A percentile compares a stretch with the other conserved stretches of the same genome.
Evolutionary conservation across 495 filamentous ascomycete species (phyloP).

Genomic region (Neurospora sp.): DNA sequence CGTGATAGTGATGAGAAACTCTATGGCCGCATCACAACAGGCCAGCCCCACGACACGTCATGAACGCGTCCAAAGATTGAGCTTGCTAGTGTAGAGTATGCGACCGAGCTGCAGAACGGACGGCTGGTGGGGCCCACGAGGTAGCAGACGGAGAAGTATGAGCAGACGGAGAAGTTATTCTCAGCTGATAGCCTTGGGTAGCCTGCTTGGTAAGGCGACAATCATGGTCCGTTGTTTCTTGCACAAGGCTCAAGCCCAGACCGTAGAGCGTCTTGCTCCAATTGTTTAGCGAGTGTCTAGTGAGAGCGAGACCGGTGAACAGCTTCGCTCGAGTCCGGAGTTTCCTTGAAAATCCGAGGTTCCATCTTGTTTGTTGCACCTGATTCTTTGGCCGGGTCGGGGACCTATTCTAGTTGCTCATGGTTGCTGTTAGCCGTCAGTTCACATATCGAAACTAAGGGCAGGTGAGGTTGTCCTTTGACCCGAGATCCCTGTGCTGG

Average conservation of each 20-base stretch:
- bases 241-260: neutral
- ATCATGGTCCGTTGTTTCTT: neutral
- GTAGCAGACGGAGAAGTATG: neutral
- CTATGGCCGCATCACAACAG: slow-evolving; percentile 17
- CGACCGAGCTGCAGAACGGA: slow-evolving; percentile 1
- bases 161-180: neutral
- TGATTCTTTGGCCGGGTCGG: neutral
- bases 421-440: neutral
- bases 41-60: slow-evolving; percentile 21
- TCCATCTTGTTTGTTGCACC: neutral
- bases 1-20: slow-evolving; percentile 9
- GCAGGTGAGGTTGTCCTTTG: neutral
- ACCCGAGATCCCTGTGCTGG: neutral
- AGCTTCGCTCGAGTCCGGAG: neutral
- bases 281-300: neutral
- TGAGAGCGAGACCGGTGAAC: neutral
- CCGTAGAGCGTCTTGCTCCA: neutral
- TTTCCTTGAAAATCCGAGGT: neutral
- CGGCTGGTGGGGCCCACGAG: neutral
- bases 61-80: neutral
- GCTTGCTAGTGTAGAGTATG: neutral
- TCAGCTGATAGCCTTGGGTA: neutral
- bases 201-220: neutral
- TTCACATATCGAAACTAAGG: neutral
- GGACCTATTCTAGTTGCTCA: neutral